phyloP scores from a whole-genome alignment of 1,284 basidiomycete species.

The Irpex sp. region DNA sequence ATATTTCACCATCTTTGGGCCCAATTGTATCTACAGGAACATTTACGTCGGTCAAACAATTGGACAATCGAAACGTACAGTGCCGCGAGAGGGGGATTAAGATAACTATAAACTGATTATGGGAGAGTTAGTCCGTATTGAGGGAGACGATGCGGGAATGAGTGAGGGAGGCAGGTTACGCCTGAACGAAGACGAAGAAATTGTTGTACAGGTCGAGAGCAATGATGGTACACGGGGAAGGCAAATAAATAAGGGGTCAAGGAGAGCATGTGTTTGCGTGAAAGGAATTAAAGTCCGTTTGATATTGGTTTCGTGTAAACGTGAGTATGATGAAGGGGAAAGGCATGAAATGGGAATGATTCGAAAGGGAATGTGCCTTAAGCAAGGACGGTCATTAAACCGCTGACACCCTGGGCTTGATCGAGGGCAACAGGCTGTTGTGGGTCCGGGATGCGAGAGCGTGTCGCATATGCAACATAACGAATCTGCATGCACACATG shows the following conservation, averaged over 20 bases:
- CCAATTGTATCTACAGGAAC: not conserved
- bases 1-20: not conserved
- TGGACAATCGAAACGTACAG: not conserved
- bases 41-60: not conserved
- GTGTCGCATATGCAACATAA: slow-evolving; percentile 50
- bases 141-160: not conserved
- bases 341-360: not conserved
- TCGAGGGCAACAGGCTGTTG: slow-evolving; percentile 31
- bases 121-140: not conserved
- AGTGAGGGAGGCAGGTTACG: not conserved
- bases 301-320: not conserved
- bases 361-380: slow-evolving; percentile 2
- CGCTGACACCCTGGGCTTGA: slow-evolving; percentile 28
- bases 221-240: not conserved
- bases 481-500: slow-evolving; percentile 39
- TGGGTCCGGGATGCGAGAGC: slow-evolving; percentile 29
- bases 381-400: slow-evolving; percentile 33
- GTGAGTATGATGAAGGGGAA: not conserved
- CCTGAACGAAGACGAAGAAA: not conserved
- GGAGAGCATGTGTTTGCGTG: not conserved
- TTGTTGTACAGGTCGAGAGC: not conserved
- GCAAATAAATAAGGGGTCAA: not conserved
- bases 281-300: not conserved
- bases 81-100: not conserved
- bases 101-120: not conserved